Base-by-base conservation (phyloP, 2,329 filamentous ascomycete species). In the Didymella pomorum region DNA sequence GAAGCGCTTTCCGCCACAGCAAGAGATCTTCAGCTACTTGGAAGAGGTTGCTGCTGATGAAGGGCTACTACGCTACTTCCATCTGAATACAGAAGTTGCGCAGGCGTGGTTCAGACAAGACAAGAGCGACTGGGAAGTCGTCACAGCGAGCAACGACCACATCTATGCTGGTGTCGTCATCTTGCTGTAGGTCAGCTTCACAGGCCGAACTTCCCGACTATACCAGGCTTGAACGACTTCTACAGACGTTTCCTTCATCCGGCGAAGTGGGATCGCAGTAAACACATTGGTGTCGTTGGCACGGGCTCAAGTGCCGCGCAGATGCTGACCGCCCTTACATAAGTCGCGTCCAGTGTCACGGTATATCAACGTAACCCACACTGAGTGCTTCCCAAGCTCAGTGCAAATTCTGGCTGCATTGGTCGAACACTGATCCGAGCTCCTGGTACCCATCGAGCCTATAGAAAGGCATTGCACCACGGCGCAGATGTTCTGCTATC, bases 311-410 rank as follows among this genome's bases (percentile, higher is more conserved):
- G 31, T 7, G 31, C 41, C 18, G 53, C 20, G 18, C 46, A 51
- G 25, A 56, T 56, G 47, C n/a, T 46, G 14, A 46, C 41, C 1
- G 9, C 7, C 18, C 41, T 51, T 51, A 41, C 41, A 21, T 45
- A n/a, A n/a, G 18, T n/a, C n/a, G 43, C 23, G 7, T 33, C 53
- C 7, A 46, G 11, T 10, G 26, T 51, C 5, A 56, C 31, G 9
- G 18, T 51, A 1, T 51, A 51, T 26, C 31, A 51, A 33, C 53
- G 41, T 1, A 45, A 21, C 39, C 46, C 23, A n/a, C 39, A 51
- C 10, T 50, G 46, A 29, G 14, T 56, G 9, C 53, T 56, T 16
- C 46, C 46, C n/a, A 56, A 56, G 26, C 31, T 23, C 23, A 33
- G 16, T 5, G 6, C 23, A 4, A 16, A 46, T 11, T 51, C 51